Base-by-base conservation (phyloP, 2,329 filamentous ascomycete species). In the Pyricularia pennisetigena region DNA sequence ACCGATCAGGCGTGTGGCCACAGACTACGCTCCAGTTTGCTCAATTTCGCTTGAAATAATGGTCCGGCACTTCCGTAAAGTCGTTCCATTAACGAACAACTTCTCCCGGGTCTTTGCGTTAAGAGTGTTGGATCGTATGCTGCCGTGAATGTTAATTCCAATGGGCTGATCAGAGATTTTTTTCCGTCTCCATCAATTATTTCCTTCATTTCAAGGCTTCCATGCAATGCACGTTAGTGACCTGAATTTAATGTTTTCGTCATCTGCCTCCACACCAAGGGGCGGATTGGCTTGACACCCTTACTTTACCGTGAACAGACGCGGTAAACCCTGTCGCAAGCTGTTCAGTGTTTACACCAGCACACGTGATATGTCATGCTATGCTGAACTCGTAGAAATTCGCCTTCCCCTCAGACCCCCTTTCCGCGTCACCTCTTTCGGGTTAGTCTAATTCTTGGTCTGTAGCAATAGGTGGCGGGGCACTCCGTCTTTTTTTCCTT, bases 1-100 rank as follows among this genome's bases (percentile, higher is more conserved):
- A 62, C 26, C 59, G 59, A 62, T 62, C 59, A 16, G 26, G 14
- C 59, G 59, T 35, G 12, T 16, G 26, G 59, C 29, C 41, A 49
- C 16, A 49, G 59, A 61, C 59, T 26, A 14, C 59, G 24, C 59
- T 28, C 32, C 59, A 62, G 29, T 62, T 62, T 26, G 26, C 2
- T 29, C 59, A 62, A 62, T 62, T 62, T 62, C 59, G 59, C 59
- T 62, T 62, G 59, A 62, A 62, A 62, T 62, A 26, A 62, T 62
- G 24, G 16, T 62, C 59, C 59, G 59, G 24, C 59, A 62, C 23
- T 62, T 29, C 59, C 26, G 59, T 23, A 62, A 62, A 62, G 59
- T 62, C 59, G 59, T 62, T 26, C 59, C 24, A 62, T 62, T 7
- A 28, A 49, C n/a, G 41, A 16, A 16, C 41, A 49, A 49, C 7